phyloP scores from a whole-genome alignment of 2,329 filamentous ascomycete genomes.

The Fonsecaea monophora region DNA sequence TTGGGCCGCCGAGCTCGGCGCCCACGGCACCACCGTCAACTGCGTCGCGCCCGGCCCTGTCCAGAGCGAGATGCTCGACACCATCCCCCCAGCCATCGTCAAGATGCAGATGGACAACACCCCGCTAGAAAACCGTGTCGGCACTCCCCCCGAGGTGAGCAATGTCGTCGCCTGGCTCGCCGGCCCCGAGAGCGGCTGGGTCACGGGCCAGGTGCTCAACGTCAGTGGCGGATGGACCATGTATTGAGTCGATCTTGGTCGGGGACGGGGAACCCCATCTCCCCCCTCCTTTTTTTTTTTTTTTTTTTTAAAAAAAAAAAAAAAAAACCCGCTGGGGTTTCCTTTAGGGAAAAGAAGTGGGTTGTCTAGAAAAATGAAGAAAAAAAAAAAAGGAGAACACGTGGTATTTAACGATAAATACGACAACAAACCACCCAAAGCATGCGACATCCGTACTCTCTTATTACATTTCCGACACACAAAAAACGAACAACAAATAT shows the following conservation, averaged over 20 bases:
- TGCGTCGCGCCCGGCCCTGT: conserved; percentile 66
- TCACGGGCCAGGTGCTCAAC: conserved; percentile 63
- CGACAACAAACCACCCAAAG: too few relatives aligned
- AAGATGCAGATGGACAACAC: conserved; percentile 60
- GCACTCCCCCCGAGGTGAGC: conserved; percentile 61
- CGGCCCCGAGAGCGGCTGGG: conserved; percentile 57
- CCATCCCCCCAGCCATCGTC: conserved; percentile 58
- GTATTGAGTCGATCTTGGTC: conserved; percentile 35
- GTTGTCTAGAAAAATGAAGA: too few relatives aligned
- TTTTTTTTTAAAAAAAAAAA: too few relatives aligned
- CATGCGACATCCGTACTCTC: too few relatives aligned
- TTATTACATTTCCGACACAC: too few relatives aligned
- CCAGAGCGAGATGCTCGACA: conserved; percentile 63
- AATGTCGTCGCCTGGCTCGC: conserved; percentile 64
- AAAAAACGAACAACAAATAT: too few relatives aligned
- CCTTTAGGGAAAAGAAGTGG: too few relatives aligned
- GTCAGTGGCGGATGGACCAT: conserved; percentile 58
- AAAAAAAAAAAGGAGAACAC: too few relatives aligned
- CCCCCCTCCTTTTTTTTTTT: too few relatives aligned
- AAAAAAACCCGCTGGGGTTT: too few relatives aligned
- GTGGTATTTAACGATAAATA: too few relatives aligned
- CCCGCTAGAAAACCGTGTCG: conserved; percentile 59
- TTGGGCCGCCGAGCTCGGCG: conserved; percentile 66
- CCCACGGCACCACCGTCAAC: conserved; percentile 66
- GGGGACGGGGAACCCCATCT: background rate